These are phyloP conservation scores for Dictyostelium capitatum DNA, from an alignment of 78 protist genomes.

Conservation along the genomic window DNA sequence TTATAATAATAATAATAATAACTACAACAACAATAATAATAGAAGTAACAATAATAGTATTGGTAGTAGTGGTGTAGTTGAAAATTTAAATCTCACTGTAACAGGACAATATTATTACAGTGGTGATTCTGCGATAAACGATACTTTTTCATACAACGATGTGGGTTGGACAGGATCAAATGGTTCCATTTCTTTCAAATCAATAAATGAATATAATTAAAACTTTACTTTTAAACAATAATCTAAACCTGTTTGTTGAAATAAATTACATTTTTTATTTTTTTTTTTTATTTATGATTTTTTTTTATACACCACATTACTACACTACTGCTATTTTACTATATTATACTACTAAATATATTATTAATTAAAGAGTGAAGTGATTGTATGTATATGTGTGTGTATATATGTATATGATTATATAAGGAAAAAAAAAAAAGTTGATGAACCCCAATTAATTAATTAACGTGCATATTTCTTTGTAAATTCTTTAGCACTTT, in stretches of 20 bases:
- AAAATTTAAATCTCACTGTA: background rate
- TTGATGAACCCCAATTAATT: background rate
- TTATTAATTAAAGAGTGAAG: too few relatives aligned
- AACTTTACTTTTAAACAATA: too few relatives aligned
- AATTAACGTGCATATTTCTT: conserved; percentile 82
- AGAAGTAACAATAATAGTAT: background rate
- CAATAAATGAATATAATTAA: background rate
- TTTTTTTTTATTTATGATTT: too few relatives aligned
- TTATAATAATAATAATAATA: too few relatives aligned
- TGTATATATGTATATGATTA: too few relatives aligned
- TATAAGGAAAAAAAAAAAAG: background rate
- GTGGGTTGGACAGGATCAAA: background rate
- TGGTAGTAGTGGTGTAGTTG: background rate
- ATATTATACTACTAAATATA: too few relatives aligned
- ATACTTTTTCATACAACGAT: background rate
- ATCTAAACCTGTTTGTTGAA: too few relatives aligned
- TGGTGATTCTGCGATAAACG: background rate
- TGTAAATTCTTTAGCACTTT: conserved; percentile 86
- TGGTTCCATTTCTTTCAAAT: background rate
- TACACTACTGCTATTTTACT: too few relatives aligned
- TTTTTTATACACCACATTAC: too few relatives aligned
- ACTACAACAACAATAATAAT: background rate
- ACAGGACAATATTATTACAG: background rate
- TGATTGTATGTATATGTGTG: too few relatives aligned
- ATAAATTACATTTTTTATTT: too few relatives aligned